These are phyloP conservation scores for Theileria annulata DNA, from an alignment of 169 alveolate genomes.

Conservation along the genomic window DNA sequence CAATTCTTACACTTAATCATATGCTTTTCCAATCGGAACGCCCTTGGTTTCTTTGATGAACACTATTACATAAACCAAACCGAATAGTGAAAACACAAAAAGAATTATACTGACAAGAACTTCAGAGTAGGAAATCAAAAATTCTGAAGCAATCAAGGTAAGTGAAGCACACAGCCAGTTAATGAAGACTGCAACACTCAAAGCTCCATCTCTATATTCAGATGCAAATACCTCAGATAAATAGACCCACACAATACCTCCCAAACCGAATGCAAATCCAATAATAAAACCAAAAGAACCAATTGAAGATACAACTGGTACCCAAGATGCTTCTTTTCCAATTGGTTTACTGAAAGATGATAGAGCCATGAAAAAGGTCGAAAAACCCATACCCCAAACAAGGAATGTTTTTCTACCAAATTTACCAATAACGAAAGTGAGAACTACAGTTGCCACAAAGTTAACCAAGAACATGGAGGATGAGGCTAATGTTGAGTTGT, in stretches of 20 bases:
- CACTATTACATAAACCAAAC: constrained; percentile 61
- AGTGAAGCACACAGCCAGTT: constrained; percentile 79
- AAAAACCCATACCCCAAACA: constrained; percentile 66
- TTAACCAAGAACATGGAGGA: constrained; percentile 62
- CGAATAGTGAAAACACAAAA: constrained; percentile 65
- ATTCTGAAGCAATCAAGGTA: constrained; percentile 78
- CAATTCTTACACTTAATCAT: constrained; percentile 9
- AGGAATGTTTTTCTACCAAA: constrained; percentile 80
- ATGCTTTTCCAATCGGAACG: constrained; percentile 72
- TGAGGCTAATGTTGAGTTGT: constrained; percentile 65
- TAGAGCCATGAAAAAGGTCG: constrained; percentile 44
- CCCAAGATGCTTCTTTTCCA: constrained; percentile 10
- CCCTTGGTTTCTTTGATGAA: constrained; percentile 84
- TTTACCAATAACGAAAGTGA: constrained; percentile 74
- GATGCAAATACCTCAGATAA: constrained; percentile 81
- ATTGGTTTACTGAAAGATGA: constrained; percentile 69
- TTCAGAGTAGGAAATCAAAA: constrained; percentile 62
- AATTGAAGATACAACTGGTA: constrained; percentile 33
- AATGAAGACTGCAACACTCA: constrained; percentile 74
- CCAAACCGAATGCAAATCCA: constrained; percentile 82
- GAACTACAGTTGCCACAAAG: constrained; percentile 69
- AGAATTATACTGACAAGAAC: constrained; percentile 66
- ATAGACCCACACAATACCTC: constrained; percentile 84
- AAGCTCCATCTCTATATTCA: constrained; percentile 81
- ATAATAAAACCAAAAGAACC: constrained; percentile 76